phyloP scores from a whole-genome alignment of 768 basidiomycete genomes.

The Cystobasidium onofrii region DNA sequence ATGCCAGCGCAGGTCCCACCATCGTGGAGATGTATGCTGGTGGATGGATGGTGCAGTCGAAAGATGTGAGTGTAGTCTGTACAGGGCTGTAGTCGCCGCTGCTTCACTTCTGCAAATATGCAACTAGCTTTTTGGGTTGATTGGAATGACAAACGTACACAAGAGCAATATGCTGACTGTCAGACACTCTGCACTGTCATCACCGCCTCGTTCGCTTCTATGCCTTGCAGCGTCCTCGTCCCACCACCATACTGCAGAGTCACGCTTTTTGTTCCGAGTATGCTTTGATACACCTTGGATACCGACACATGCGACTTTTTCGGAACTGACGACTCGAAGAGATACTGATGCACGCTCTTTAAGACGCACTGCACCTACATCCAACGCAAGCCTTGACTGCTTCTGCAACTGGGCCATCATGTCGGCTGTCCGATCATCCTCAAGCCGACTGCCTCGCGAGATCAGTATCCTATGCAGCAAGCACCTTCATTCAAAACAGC shows the following conservation, averaged over 20 bases:
- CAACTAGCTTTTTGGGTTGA: background rate
- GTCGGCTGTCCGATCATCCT: slow-evolving; percentile 54
- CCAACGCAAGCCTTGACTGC: too few species aligned
- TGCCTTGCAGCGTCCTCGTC: background rate
- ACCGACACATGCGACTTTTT: background rate
- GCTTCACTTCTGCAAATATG: background rate
- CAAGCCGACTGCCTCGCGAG: background rate
- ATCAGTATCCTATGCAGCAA: background rate
- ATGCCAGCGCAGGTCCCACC: background rate
- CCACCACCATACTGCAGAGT: background rate
- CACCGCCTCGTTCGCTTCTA: background rate
- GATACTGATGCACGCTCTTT: too few species aligned
- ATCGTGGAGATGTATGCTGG: background rate
- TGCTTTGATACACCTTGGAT: background rate
- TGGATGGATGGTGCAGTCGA: background rate
- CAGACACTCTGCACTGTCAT: background rate
- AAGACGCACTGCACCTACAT: too few species aligned
- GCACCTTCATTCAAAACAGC: background rate
- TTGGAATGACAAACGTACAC: too few species aligned
- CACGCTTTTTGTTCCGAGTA: background rate
- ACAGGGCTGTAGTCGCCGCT: too few species aligned
- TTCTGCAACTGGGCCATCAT: slow-evolving; percentile 56
- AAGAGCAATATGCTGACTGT: too few species aligned
- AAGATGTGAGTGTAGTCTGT: background rate
- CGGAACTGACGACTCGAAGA: background rate